Conservation (phyloP, 78 protist genomes). For the Guillardia theta region DNA sequence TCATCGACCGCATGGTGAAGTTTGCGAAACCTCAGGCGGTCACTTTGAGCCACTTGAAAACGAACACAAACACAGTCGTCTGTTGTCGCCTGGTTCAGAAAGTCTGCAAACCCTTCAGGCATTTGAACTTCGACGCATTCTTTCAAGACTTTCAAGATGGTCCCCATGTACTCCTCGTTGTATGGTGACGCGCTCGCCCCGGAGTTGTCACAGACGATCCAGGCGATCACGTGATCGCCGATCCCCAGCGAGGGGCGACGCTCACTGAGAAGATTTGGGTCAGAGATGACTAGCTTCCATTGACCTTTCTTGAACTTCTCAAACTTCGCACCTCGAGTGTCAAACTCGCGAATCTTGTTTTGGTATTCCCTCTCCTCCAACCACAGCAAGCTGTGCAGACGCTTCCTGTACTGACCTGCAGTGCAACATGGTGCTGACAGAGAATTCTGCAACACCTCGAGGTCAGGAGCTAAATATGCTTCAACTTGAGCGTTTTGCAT, state of each 20-base stretch:
- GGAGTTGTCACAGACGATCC: neutral
- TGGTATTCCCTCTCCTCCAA: neutral
- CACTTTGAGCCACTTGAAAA: neutral
- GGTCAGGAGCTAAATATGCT: no score
- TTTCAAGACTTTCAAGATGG: neutral
- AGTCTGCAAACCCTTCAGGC: neutral
- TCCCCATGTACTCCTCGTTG: neutral
- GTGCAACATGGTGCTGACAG: neutral
- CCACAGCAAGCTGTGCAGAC: neutral
- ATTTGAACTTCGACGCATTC: neutral
- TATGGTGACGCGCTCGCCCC: neutral
- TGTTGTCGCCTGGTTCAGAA: neutral
- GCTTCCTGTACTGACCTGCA: neutral
- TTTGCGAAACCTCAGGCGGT: neutral
- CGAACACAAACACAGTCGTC: neutral
- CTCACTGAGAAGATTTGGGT: neutral
- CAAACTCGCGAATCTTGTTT: neutral
- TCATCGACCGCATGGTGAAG: neutral
- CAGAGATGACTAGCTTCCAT: neutral
- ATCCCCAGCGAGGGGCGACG: neutral
- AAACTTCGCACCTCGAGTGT: neutral
- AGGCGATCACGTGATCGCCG: neutral
- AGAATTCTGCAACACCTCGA: neutral
- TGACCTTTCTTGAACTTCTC: neutral
- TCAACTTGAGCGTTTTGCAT: neutral